Evolutionary conservation across 148 eudicot genomes (phyloP).

Genomic region (Rhododendron simsii): DNA sequence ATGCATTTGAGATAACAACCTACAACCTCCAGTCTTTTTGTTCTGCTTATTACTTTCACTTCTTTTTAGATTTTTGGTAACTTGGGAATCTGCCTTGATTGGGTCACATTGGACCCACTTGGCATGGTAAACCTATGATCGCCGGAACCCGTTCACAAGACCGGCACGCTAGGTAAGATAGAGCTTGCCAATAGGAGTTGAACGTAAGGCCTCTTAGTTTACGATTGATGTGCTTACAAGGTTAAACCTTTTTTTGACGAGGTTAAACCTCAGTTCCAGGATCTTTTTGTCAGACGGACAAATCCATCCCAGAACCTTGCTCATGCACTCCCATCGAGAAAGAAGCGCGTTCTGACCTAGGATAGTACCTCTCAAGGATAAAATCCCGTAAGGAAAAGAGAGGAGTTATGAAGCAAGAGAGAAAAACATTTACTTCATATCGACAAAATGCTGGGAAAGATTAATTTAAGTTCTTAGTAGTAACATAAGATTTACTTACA

Average conservation of each 20-base stretch:
- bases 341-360: neutral
- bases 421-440: neutral
- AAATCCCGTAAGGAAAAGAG: neutral
- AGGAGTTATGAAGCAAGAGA: neutral
- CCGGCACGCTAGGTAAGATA: neutral
- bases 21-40: neutral
- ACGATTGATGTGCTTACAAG: neutral
- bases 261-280: neutral
- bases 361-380: neutral
- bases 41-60: neutral
- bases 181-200: neutral
- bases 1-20: neutral
- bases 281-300: neutral
- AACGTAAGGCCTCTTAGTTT: neutral
- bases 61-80: neutral
- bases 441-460: neutral
- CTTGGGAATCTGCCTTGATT: neutral
- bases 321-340: neutral
- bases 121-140: neutral
- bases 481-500: neutral
- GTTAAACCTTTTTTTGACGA: neutral
- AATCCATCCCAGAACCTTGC: neutral
- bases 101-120: neutral
- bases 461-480: neutral
- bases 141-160: neutral